Evolutionary conservation across 2,329 filamentous ascomycete species (phyloP).

Genomic region (Cyphellophora europaea): DNA sequence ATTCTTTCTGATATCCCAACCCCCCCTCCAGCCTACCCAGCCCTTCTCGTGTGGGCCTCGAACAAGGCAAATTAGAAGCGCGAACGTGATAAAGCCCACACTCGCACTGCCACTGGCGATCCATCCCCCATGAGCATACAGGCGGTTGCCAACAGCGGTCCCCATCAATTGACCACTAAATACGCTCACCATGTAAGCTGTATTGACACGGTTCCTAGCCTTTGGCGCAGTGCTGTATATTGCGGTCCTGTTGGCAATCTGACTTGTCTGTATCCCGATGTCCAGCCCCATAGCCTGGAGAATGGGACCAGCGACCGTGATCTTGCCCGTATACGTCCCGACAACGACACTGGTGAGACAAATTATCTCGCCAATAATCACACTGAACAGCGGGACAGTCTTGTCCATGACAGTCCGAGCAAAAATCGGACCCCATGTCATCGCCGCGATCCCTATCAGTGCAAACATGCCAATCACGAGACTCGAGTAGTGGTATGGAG

Average conservation of each 20-base stretch:
- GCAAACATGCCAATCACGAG: constrained; percentile 69
- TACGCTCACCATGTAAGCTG: constrained; percentile 67
- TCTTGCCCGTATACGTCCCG: constrained; percentile 23
- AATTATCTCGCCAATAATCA: constrained; percentile 52
- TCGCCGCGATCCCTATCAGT: constrained; percentile 63
- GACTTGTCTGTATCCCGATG: constrained; percentile 61
- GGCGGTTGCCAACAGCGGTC: constrained; percentile 48
- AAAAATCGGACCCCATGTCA: constrained; percentile 59
- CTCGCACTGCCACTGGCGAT: constrained; percentile 46
- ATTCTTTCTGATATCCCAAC: constrained; percentile 36
- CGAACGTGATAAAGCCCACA: constrained; percentile 43
- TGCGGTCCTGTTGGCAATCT: constrained; percentile 62
- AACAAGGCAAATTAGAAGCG: constrained; percentile 36
- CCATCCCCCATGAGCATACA: constrained; percentile 51
- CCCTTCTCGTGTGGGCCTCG: constrained; percentile 48
- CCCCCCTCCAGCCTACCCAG: constrained; percentile 55
- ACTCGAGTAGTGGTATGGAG: constrained; percentile 59
- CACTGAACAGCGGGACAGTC: constrained; percentile 53
- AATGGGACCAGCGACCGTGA: constrained; percentile 61
- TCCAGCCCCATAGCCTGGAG: constrained; percentile 64
- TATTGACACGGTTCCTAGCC: constrained; percentile 67
- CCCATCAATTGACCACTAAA: constrained; percentile 70
- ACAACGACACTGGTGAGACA: constrained; percentile 40
- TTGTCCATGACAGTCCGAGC: constrained; percentile 61
- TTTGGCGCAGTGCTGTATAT: constrained; percentile 65